A percentile compares a stretch with the other conserved stretches of the same genome.
Conservation (phyloP, 176 grass and related monocot genomes). For the Carex scoparia region DNA sequence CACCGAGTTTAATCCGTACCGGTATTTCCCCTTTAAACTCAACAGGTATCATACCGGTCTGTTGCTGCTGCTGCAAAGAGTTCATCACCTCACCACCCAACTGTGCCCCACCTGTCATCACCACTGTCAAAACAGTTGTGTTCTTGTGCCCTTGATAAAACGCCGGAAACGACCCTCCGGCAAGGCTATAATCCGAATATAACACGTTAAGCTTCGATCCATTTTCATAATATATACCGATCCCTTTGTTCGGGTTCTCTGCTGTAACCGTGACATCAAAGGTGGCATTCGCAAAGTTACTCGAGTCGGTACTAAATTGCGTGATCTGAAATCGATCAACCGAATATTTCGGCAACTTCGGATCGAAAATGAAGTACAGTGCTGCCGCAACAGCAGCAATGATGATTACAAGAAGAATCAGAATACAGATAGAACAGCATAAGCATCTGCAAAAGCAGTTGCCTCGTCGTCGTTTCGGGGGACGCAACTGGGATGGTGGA, state of each 20-base stretch:
- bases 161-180: constrained; percentile 38
- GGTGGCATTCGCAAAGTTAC: constrained; percentile 32
- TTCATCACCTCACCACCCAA: constrained; percentile 34
- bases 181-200: constrained; percentile 35
- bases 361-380: constrained; percentile 58
- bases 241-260: constrained; percentile 51
- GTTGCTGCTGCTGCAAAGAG: constrained; percentile 51
- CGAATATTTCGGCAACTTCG: constrained; percentile 73
- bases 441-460: constrained; percentile 57
- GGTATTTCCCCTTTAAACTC: constrained; percentile 71
- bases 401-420: constrained; percentile 34
- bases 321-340: constrained; percentile 59
- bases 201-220: constrained; percentile 52
- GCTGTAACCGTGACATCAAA: constrained; percentile 77
- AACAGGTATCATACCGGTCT: constrained; percentile 45
- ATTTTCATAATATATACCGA: constrained; percentile 60
- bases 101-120: constrained; percentile 46
- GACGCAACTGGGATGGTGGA: not conserved
- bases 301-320: constrained; percentile 36
- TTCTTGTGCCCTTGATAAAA: constrained; percentile 85
- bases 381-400: constrained; percentile 24
- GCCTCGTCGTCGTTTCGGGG: constrained; percentile 15
- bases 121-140: constrained; percentile 54
- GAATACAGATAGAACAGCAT: constrained; percentile 29
- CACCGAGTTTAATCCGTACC: constrained; percentile 49